Percentiles rank a stretch among this genome's conserved stretches.
phyloP scores from a whole-genome alignment of 2,329 filamentous ascomycete species.

The Neoarthrinium moseri region DNA sequence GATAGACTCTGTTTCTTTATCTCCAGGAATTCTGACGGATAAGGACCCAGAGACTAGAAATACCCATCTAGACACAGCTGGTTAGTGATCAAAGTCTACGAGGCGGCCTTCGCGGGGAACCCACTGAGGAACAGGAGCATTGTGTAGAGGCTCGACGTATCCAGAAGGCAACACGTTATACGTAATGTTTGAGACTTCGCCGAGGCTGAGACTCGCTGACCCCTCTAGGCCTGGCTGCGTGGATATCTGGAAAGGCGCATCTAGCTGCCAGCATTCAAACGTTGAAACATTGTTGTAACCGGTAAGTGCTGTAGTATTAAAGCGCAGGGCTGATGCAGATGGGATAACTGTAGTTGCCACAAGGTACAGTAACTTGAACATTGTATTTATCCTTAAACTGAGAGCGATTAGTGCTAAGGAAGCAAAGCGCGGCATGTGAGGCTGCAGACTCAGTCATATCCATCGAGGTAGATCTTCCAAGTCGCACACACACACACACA shows the following conservation, averaged over 20 bases:
- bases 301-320: neutral
- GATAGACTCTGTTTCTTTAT: neutral
- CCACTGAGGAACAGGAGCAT: neutral
- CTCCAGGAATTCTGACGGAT: neutral
- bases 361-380: too few species aligned
- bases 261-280: constrained; percentile 1
- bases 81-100: neutral
- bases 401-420: too few species aligned
- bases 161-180: neutral
- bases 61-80: neutral
- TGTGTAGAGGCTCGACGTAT: neutral
- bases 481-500: too few species aligned
- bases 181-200: neutral
- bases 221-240: neutral
- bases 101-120: too few species aligned
- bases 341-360: too few species aligned
- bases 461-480: too few species aligned
- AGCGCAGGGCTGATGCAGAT: neutral
- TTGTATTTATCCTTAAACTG: too few species aligned
- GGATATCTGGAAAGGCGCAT: neutral
- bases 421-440: too few species aligned
- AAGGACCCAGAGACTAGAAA: neutral
- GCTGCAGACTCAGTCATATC: too few species aligned
- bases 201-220: neutral
- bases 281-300: constrained; percentile 1